phyloP scores from a whole-genome alignment of 108 stramenopile species.

The Pseudonitzschia multiseries region DNA sequence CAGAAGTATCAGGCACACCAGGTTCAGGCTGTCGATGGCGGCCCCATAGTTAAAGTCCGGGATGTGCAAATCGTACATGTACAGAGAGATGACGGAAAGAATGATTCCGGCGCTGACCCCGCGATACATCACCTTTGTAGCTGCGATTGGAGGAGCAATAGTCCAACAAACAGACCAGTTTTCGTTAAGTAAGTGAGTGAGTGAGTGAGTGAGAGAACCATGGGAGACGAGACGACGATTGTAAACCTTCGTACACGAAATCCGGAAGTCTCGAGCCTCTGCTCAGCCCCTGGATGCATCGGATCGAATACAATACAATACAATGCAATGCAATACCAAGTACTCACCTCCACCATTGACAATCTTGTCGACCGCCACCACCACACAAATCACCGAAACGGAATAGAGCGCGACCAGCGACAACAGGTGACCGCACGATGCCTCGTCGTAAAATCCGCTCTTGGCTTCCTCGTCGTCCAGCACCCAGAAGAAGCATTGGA shows the following conservation, averaged over 20 bases:
- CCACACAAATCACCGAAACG: conserved; percentile 70
- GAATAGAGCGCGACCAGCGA: conserved; percentile 58
- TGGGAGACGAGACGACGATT: too few relatives aligned
- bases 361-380: conserved; percentile 80
- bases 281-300: too few relatives aligned
- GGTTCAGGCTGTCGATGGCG: conserved; percentile 60
- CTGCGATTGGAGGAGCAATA: conserved; percentile 13
- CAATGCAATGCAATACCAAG: neutral
- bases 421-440: conserved; percentile 53
- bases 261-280: too few relatives aligned
- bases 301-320: too few relatives aligned
- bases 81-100: conserved; percentile 64
- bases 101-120: conserved; percentile 83
- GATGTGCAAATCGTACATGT: conserved; percentile 65
- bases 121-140: conserved; percentile 76
- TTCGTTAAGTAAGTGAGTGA: too few relatives aligned
- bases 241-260: too few relatives aligned
- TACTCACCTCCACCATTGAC: conserved; percentile 51
- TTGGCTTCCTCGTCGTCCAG: conserved; percentile 49
- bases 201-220: too few relatives aligned
- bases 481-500: conserved; percentile 73
- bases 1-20: conserved; percentile 63
- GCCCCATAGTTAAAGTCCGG: conserved; percentile 73
- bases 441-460: conserved; percentile 57
- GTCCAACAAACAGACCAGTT: too few relatives aligned